Evolutionary conservation across 805 yeast genomes (phyloP).

Genomic region (Kluyveromyces nonfermentans): DNA sequence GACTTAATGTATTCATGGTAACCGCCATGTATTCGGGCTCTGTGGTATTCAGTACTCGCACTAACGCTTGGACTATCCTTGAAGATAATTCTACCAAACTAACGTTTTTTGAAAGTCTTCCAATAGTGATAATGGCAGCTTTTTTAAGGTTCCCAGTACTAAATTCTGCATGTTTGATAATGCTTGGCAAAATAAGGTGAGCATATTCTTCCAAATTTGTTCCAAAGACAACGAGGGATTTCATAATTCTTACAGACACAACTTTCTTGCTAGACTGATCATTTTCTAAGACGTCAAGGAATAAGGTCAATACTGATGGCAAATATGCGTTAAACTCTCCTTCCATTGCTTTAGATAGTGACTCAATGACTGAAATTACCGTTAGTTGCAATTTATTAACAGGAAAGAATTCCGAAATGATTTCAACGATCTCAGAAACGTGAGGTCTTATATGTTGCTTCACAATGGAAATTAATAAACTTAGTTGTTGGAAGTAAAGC

Average conservation of each 20-base stretch:
- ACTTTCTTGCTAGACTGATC: slow-evolving; percentile 53
- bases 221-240: slow-evolving; percentile 80
- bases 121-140: slow-evolving; percentile 75
- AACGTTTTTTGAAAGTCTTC: slow-evolving; percentile 65
- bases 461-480: slow-evolving; percentile 69
- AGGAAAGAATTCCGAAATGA: slow-evolving; percentile 66
- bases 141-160: slow-evolving; percentile 50
- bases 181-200: slow-evolving; percentile 78
- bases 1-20: slow-evolving; percentile 70
- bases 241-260: slow-evolving; percentile 64
- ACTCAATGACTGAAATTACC: slow-evolving; percentile 70
- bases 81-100: slow-evolving; percentile 81
- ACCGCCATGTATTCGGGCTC: slow-evolving; percentile 54
- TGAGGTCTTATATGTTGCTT: slow-evolving; percentile 85
- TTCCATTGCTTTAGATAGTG: slow-evolving; percentile 75
- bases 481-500: slow-evolving; percentile 81
- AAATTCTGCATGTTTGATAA: slow-evolving; percentile 71
- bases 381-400: slow-evolving; percentile 61
- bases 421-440: slow-evolving; percentile 61
- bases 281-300: slow-evolving; percentile 67
- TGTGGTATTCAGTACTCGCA: slow-evolving; percentile 48
- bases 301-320: slow-evolving; percentile 65
- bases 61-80: slow-evolving; percentile 76
- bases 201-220: slow-evolving; percentile 79
- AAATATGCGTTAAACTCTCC: slow-evolving; percentile 85